Evolutionary conservation across 495 filamentous ascomycete species (phyloP).

Genomic region (Halenospora varia): DNA sequence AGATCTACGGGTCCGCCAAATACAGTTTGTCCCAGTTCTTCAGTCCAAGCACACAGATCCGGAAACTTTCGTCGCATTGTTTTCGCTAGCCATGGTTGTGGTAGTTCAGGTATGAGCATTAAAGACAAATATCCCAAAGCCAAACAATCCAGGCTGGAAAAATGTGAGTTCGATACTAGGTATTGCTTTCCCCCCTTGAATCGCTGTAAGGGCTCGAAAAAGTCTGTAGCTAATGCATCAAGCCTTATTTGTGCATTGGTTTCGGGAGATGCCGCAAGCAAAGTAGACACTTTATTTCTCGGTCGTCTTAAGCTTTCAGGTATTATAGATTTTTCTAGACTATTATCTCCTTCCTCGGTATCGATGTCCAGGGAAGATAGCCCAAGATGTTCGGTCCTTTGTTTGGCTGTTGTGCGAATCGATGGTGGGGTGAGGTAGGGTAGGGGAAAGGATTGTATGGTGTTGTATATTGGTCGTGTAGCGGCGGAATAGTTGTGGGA

Average conservation of each 20-base stretch:
- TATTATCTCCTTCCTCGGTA: conserved; percentile 24
- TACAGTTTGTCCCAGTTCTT: conserved; percentile 36
- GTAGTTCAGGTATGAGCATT: conserved; percentile 64
- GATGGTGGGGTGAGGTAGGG: conserved; percentile 74
- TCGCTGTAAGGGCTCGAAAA: conserved; percentile 64
- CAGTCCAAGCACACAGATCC: conserved; percentile 49
- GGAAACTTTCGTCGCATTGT: conserved; percentile 54
- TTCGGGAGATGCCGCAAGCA: conserved; percentile 39
- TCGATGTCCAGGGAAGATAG: conserved; percentile 63
- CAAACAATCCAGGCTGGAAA: conserved; percentile 72
- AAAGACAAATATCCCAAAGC: conserved; percentile 73
- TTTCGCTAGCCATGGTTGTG: conserved; percentile 66
- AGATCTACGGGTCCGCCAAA: conserved; percentile 31
- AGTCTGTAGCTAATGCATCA: conserved; percentile 60
- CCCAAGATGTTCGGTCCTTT: conserved; percentile 69
- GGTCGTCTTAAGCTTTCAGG: conserved; percentile 26
- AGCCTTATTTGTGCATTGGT: conserved; percentile 59
- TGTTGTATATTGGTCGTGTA: conserved; percentile 72
- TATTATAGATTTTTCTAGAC: conserved; percentile 20
- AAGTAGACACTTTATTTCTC: conserved; percentile 28
- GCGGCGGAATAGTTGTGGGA: conserved; percentile 71
- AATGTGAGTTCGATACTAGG: conserved; percentile 37
- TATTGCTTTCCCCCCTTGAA: conserved; percentile 51
- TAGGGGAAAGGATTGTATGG: conserved; percentile 74
- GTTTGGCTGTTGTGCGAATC: conserved; percentile 61